Conservation (phyloP, 768 basidiomycete genomes). For the Calocybe indica region DNA sequence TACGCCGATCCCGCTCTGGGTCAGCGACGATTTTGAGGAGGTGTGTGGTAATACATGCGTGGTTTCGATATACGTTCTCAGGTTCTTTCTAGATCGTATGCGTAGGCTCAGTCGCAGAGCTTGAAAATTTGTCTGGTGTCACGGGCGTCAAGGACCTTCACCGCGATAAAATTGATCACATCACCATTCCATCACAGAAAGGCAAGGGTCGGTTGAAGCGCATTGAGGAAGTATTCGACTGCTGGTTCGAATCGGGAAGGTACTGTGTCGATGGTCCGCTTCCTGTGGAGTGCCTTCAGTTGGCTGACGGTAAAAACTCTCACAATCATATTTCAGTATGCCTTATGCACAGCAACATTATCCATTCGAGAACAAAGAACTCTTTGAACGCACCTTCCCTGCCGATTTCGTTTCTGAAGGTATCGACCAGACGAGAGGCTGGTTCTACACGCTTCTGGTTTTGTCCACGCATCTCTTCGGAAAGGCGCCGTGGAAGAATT, state of each 20-base stretch:
- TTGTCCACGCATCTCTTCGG: constrained; percentile 94
- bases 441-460: constrained; percentile 98
- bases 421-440: constrained; percentile 98
- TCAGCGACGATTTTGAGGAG: constrained; percentile 88
- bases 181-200: constrained; percentile 88
- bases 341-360: constrained; percentile 97
- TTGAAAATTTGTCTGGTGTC: constrained; percentile 81
- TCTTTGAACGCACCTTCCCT: constrained; percentile 81
- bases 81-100: constrained; percentile 57
- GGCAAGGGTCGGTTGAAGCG: constrained; percentile 85
- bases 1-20: constrained; percentile 96
- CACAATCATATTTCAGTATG: constrained; percentile 61
- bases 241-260: constrained; percentile 99
- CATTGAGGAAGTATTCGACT: constrained; percentile 98
- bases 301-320: neutral
- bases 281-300: neutral
- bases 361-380: constrained; percentile 94
- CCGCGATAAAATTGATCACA: constrained; percentile 90
- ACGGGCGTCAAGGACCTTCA: constrained; percentile 86
- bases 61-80: neutral
- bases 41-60: constrained; percentile 26
- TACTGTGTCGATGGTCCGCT: constrained; percentile 23
- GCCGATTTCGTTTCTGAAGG: constrained; percentile 98
- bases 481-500: constrained; percentile 94
- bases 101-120: constrained; percentile 81